A percentile compares a stretch with the other conserved stretches of the same genome.
Evolutionary conservation across 192 early-diverging fungal genomes (phyloP).

Genomic region (Coemansia sp.): DNA sequence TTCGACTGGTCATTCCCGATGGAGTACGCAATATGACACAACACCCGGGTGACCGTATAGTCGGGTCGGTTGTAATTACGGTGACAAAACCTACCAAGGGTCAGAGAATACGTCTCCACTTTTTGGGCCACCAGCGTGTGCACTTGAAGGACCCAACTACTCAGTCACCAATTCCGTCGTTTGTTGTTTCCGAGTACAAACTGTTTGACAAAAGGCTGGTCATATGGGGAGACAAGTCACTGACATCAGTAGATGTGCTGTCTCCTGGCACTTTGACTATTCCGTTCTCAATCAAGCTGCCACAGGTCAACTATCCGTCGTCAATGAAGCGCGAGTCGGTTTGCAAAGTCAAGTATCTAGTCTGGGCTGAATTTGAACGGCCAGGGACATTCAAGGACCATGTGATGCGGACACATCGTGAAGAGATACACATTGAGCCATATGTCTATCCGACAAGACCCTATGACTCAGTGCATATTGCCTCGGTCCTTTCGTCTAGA

Average conservation of each 20-base stretch:
- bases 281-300: constrained; percentile 34
- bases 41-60: constrained; percentile 24
- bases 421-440: constrained; percentile 29
- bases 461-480: constrained; percentile 8
- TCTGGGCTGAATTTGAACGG: constrained; percentile 36
- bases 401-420: constrained; percentile 16
- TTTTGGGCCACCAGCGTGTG: constrained; percentile 33
- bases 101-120: constrained; percentile 21
- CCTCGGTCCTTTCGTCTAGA: background rate
- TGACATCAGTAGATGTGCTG: constrained; percentile 12
- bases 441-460: constrained; percentile 22
- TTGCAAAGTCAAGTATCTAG: constrained; percentile 30
- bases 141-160: constrained; percentile 15
- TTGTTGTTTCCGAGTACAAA: constrained; percentile 13
- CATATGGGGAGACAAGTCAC: constrained; percentile 19
- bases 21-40: constrained; percentile 42
- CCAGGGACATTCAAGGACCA: constrained; percentile 26
- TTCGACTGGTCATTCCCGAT: constrained; percentile 33
- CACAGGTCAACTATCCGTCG: constrained; percentile 36
- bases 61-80: constrained; percentile 34
- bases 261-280: constrained; percentile 27
- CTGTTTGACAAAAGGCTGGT: constrained; percentile 32
- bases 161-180: constrained; percentile 6
- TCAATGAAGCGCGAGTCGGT: constrained; percentile 23
- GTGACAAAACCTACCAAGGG: constrained; percentile 40